These are phyloP conservation scores for Hura crepitans DNA, from an alignment of 441 rosid species.

Conservation along the genomic window DNA sequence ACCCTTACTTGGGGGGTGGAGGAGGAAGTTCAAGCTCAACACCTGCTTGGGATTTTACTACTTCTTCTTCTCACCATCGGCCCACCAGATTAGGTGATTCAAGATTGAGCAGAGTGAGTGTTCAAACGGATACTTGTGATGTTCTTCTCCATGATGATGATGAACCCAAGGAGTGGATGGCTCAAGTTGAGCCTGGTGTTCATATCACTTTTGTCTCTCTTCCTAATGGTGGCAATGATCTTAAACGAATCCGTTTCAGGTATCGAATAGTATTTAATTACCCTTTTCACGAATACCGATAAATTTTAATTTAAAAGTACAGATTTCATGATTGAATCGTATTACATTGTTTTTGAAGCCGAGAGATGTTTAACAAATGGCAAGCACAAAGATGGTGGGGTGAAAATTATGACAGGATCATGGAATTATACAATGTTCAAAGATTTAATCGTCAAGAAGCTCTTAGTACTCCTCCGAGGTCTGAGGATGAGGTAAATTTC, in stretches of 20 bases:
- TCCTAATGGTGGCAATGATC: slow-evolving; percentile 91
- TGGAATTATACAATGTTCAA: slow-evolving; percentile 97
- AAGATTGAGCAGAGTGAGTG: slow-evolving; percentile 45
- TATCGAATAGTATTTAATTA: no score
- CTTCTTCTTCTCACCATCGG: neutral
- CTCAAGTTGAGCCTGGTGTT: slow-evolving; percentile 99
- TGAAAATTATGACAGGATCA: slow-evolving; percentile 87
- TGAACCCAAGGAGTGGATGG: slow-evolving; percentile 97
- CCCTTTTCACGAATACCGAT: no score
- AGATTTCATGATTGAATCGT: no score
- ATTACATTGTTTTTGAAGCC: slow-evolving; percentile 42
- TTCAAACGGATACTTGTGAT: slow-evolving; percentile 52
- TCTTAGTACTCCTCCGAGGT: slow-evolving; percentile 82
- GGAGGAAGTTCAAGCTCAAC: slow-evolving; percentile 86
- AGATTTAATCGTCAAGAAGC: slow-evolving; percentile 96
- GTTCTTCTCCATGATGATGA: slow-evolving; percentile 76
- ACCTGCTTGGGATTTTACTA: slow-evolving; percentile 95
- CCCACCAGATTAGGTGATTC: slow-evolving; percentile 37
- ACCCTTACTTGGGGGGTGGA: slow-evolving; percentile 65
- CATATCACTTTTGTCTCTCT: slow-evolving; percentile 93
- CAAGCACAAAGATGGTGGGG: slow-evolving; percentile 99
- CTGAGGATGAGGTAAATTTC: slow-evolving; percentile 77
- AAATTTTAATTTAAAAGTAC: no score
- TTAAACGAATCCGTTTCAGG: slow-evolving; percentile 95
- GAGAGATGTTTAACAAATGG: slow-evolving; percentile 95